phyloP scores from a whole-genome alignment of 257 asterid species.

The Ajuga chamaepitys region DNA sequence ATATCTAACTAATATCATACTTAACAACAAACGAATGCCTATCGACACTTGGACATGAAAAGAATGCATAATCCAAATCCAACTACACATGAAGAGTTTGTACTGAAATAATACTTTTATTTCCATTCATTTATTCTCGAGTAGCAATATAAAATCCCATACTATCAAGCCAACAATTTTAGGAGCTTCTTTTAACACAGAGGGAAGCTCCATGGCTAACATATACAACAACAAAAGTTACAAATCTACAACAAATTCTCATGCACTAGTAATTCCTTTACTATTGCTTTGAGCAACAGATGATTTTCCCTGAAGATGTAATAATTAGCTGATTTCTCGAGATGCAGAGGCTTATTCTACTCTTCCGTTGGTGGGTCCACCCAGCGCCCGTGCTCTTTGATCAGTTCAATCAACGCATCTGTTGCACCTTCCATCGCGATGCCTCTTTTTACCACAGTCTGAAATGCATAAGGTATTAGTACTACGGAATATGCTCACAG shows the following conservation, averaged over 20 bases:
- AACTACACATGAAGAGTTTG: not conserved
- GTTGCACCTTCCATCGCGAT: conserved; percentile 74
- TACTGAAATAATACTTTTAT: not conserved
- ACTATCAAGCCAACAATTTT: not conserved
- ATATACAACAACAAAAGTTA: not conserved
- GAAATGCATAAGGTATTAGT: not conserved
- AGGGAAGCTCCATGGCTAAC: not conserved
- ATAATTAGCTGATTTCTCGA: not conserved
- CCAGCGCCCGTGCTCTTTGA: conserved; percentile 83
- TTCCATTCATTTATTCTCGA: not conserved
- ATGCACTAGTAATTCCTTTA: not conserved
- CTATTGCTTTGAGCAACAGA: not conserved
- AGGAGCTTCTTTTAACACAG: not conserved
- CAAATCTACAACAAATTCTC: not conserved
- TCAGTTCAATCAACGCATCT: conserved; percentile 70
- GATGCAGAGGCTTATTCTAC: conserved; percentile 15
- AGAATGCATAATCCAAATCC: not conserved
- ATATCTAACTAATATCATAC: too few relatives aligned
- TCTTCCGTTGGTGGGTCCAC: conserved; percentile 66
- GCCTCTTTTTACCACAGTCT: conserved; percentile 72
- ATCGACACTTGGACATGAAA: not conserved
- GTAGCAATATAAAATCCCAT: not conserved
- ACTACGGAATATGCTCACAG: not conserved
- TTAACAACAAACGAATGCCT: too few relatives aligned
- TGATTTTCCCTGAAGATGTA: not conserved